Percentiles rank a stretch among this genome's conserved stretches.
Evolutionary conservation across 176 grass and related monocot species (phyloP).

Genomic region (Avena atlantica): DNA sequence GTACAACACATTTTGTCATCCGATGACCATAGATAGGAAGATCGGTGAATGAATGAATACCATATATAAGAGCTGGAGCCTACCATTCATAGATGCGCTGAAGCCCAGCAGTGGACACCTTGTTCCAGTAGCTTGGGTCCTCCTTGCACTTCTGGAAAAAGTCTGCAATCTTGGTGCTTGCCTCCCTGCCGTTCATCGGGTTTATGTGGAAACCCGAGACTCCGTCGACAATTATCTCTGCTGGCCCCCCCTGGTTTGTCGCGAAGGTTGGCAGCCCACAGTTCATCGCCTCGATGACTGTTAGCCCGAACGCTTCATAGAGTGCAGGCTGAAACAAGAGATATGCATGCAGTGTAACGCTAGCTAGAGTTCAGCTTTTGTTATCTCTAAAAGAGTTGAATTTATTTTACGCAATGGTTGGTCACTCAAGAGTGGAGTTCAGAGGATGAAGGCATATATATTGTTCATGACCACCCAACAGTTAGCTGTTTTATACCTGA

Average conservation of each 20-base stretch:
- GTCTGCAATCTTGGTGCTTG: slow-evolving; percentile 76
- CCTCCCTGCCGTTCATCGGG: slow-evolving; percentile 69
- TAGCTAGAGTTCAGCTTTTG: not conserved
- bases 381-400: not conserved
- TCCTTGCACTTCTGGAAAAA: slow-evolving; percentile 92
- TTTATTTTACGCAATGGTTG: not conserved
- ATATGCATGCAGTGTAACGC: slow-evolving; percentile 11
- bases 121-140: slow-evolving; percentile 86
- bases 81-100: slow-evolving; percentile 96
- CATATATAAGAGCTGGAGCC: not conserved
- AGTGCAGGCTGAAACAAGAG: slow-evolving; percentile 75
- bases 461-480: slow-evolving; percentile 13
- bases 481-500: slow-evolving; percentile 57
- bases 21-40: not conserved
- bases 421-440: not conserved
- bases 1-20: not conserved
- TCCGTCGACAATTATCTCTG: slow-evolving; percentile 91
- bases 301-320: slow-evolving; percentile 95
- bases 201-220: slow-evolving; percentile 95
- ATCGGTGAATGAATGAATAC: not conserved
- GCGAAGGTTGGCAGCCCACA: slow-evolving; percentile 90
- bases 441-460: not conserved
- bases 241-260: slow-evolving; percentile 89
- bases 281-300: slow-evolving; percentile 97
- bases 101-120: slow-evolving; percentile 83